Percentiles rank a stretch among this genome's conserved stretches.
Conservation (phyloP, 1,284 basidiomycete species). For the Baeospora myosura region DNA sequence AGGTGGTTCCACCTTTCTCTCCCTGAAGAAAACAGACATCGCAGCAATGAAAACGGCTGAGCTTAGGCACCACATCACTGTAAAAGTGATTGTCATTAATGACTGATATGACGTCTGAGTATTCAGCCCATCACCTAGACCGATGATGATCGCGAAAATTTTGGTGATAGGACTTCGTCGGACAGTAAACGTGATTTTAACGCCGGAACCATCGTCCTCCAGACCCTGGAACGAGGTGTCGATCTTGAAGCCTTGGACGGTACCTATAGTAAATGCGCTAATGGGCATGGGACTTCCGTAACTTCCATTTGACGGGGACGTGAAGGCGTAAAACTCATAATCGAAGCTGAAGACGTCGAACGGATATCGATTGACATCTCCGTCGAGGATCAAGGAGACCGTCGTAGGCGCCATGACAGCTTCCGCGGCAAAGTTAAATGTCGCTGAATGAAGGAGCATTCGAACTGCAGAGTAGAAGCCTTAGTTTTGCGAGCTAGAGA, state of each 20-base stretch:
- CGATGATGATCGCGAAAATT: not conserved
- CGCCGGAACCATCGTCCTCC: not conserved
- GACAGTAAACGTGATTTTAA: not conserved
- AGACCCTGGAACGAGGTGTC: not conserved
- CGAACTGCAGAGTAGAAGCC: too few relatives aligned
- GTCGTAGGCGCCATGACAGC: too few relatives aligned
- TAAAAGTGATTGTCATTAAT: not conserved
- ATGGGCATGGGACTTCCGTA: not conserved
- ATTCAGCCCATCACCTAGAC: not conserved
- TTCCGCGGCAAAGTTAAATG: too few relatives aligned
- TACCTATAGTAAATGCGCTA: not conserved
- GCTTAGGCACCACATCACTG: constrained; percentile 12
- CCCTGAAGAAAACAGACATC: constrained; percentile 9
- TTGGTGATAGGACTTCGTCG: not conserved
- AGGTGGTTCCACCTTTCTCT: constrained; percentile 5
- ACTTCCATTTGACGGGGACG: not conserved
- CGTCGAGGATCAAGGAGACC: too few relatives aligned
- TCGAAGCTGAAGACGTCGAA: constrained; percentile 8
- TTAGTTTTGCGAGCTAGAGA: too few relatives aligned
- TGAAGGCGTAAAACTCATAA: constrained; percentile 4
- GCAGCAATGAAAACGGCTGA: constrained; percentile 8
- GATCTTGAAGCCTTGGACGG: not conserved
- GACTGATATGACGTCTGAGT: too few relatives aligned
- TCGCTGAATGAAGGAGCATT: too few relatives aligned
- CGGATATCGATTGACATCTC: constrained; percentile 11